Percentiles rank a stretch among this genome's conserved stretches.
These are phyloP conservation scores for Boletus chippewaensis DNA, from an alignment of 1,284 basidiomycete species.

Conservation along the genomic window DNA sequence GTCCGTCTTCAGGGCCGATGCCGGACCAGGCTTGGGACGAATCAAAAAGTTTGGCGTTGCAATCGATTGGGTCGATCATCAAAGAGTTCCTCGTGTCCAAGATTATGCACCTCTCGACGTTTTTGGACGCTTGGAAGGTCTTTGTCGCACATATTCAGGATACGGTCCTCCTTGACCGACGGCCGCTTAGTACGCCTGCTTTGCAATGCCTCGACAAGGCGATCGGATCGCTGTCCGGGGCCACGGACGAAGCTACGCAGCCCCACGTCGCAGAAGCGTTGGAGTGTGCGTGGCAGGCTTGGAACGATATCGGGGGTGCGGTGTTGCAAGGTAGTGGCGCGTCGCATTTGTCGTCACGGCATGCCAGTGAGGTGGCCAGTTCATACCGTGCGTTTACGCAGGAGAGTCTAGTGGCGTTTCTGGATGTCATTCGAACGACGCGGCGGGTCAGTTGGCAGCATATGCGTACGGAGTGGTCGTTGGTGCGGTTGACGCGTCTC, in stretches of 20 bases:
- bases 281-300: conserved; percentile 65
- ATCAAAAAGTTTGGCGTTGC: conserved; percentile 79
- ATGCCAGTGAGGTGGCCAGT: conserved; percentile 17
- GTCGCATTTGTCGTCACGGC: conserved; percentile 20
- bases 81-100: conserved; percentile 71
- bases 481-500: conserved; percentile 58
- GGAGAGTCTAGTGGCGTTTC: conserved; percentile 76
- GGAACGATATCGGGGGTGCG: conserved; percentile 59
- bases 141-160: conserved; percentile 67
- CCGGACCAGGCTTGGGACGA: conserved; percentile 69
- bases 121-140: conserved; percentile 62
- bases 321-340: conserved; percentile 33
- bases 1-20: conserved; percentile 16
- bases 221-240: conserved; percentile 46
- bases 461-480: conserved; percentile 54
- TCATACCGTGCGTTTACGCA: conserved; percentile 66
- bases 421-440: conserved; percentile 64
- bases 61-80: conserved; percentile 81
- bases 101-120: conserved; percentile 66
- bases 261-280: conserved; percentile 45
- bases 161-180: conserved; percentile 62
- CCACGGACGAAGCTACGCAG: conserved; percentile 37
- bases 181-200: conserved; percentile 70
- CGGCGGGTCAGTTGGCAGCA: conserved; percentile 44
- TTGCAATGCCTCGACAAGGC: conserved; percentile 78